Percentiles rank a stretch among this genome's conserved stretches.
Evolutionary conservation across 768 basidiomycete species (phyloP).

Genomic region (Boletus subparvulus): DNA sequence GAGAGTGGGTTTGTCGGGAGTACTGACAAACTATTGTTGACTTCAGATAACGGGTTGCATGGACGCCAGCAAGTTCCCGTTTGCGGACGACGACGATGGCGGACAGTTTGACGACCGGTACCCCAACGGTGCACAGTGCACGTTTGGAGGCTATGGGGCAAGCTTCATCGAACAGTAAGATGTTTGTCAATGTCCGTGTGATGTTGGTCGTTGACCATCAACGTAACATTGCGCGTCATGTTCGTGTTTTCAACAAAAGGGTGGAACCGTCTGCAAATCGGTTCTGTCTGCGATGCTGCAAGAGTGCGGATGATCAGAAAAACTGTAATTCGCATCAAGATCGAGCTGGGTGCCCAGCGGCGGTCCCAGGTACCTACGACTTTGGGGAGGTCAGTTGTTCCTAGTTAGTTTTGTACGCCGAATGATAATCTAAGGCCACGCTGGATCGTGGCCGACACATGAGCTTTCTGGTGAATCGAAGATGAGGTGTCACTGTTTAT

Average conservation of each 20-base stretch:
- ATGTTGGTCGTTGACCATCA: background rate
- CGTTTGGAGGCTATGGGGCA: constrained; percentile 49
- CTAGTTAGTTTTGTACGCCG: constrained; percentile 21
- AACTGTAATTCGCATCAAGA: constrained; percentile 55
- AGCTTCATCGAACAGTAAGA: constrained; percentile 53
- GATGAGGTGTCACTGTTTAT: background rate
- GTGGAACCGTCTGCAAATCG: constrained; percentile 46
- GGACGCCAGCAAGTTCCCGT: constrained; percentile 30
- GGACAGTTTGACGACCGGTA: constrained; percentile 52
- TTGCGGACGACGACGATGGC: constrained; percentile 39
- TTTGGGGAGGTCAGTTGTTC: constrained; percentile 42
- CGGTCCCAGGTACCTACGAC: constrained; percentile 47
- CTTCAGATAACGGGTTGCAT: constrained; percentile 42
- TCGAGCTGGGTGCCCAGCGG: constrained; percentile 40
- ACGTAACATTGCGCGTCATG: background rate
- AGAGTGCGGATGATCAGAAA: constrained; percentile 39
- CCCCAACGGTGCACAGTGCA: constrained; percentile 54
- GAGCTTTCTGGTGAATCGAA: too few species aligned
- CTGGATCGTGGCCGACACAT: constrained; percentile 14
- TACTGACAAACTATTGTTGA: background rate
- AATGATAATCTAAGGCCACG: background rate
- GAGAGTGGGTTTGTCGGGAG: background rate
- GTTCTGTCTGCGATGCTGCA: constrained; percentile 52
- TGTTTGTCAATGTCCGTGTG: background rate
- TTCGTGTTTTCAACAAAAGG: constrained; percentile 23